These are phyloP conservation scores for Flaveria brownii DNA, from an alignment of 129 eudicot species.

Conservation along the genomic window DNA sequence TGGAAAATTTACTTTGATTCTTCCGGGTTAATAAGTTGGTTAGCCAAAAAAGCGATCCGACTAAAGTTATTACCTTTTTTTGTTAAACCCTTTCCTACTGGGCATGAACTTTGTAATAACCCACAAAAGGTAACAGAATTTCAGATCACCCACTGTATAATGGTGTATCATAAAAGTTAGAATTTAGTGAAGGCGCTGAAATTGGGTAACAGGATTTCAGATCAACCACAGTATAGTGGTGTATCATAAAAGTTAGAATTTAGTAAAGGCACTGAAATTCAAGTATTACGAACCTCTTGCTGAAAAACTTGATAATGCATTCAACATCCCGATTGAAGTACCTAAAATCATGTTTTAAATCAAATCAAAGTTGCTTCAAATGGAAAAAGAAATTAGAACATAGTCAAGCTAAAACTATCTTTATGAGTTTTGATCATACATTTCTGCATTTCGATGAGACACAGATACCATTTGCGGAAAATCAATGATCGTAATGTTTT, in stretches of 20 bases:
- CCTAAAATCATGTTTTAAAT: conserved; percentile 41
- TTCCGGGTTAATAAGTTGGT: not conserved
- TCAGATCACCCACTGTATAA: not conserved
- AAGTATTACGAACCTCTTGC: conserved; percentile 47
- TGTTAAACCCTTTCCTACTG: not conserved
- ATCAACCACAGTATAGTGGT: not conserved
- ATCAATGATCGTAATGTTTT: conserved; percentile 83
- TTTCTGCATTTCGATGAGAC: conserved; percentile 84
- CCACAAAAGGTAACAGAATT: not conserved
- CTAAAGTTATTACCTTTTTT: not conserved
- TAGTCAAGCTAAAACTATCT: conserved; percentile 2
- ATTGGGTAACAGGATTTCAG: not conserved
- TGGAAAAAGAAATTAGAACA: conserved; percentile 6
- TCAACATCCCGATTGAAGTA: conserved; percentile 91
- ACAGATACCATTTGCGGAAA: conserved; percentile 98
- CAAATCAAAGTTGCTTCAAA: conserved; percentile 8
- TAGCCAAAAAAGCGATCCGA: not conserved
- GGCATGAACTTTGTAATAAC: not conserved
- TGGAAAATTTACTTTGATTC: not conserved
- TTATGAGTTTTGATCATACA: conserved; percentile 46
- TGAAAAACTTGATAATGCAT: conserved; percentile 81
- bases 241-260: not conserved
- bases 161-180: not conserved
- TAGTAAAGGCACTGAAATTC: not conserved
- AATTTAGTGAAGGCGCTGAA: not conserved